Percentiles rank a stretch among this genome's conserved stretches.
These are phyloP conservation scores for Jaltomata sinuosa DNA, from an alignment of 257 asterid genomes.

Conservation along the genomic window DNA sequence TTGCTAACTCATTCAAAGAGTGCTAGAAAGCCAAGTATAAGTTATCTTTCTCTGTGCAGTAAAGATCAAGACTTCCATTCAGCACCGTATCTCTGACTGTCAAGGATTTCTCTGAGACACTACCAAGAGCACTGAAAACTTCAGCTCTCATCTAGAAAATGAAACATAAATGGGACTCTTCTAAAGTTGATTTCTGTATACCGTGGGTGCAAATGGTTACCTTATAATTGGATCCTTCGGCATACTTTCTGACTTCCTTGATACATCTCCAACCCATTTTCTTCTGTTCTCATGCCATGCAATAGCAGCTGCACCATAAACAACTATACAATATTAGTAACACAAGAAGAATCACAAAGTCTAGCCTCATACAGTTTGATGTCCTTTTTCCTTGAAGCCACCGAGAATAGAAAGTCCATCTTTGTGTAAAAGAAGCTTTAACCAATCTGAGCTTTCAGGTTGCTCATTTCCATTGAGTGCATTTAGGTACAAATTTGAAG, in stretches of 20 bases:
- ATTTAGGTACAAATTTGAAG: background rate
- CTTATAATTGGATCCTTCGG: slow-evolving; percentile 81
- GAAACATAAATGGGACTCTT: background rate
- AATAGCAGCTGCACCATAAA: slow-evolving; percentile 54
- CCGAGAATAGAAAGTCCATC: background rate
- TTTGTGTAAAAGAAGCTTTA: background rate
- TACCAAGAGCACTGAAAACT: background rate
- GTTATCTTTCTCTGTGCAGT: background rate
- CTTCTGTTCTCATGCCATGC: slow-evolving; percentile 78
- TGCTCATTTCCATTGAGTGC: background rate
- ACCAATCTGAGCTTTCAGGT: background rate
- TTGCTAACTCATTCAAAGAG: background rate
- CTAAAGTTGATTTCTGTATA: background rate
- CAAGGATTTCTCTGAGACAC: background rate
- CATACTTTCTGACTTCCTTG: slow-evolving; percentile 34
- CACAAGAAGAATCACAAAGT: background rate
- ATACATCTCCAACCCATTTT: slow-evolving; percentile 64
- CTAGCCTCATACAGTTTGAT: background rate
- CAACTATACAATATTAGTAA: background rate
- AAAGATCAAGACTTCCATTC: background rate
- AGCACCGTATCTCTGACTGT: background rate
- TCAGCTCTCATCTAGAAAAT: background rate
- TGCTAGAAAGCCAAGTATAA: background rate
- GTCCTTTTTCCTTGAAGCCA: background rate
- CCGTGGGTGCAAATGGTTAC: slow-evolving; percentile 12